phyloP scores from a whole-genome alignment of 2,329 filamentous ascomycete species.

The Decorospora gaudefroyi region DNA sequence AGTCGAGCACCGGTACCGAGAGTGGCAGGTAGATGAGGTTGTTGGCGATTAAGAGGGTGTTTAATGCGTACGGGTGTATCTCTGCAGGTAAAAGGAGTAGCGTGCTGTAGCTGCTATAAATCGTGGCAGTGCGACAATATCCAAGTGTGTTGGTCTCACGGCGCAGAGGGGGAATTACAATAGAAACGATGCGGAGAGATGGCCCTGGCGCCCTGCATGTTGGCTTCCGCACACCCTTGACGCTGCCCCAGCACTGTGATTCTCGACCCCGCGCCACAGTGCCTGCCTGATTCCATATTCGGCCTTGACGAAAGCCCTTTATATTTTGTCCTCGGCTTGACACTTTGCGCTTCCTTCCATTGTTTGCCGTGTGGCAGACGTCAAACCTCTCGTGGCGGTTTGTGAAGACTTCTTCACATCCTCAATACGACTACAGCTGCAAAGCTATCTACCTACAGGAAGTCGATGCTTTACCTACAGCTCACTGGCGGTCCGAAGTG shows the following conservation, averaged over 20 bases:
- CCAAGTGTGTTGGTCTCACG: slow-evolving; percentile 7
- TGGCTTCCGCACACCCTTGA: slow-evolving; percentile 10
- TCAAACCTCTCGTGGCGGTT: too few species aligned
- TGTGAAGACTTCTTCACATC: too few species aligned
- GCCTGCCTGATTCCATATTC: slow-evolving; percentile 6
- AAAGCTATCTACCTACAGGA: too few species aligned
- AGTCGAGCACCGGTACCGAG: slow-evolving; percentile 1
- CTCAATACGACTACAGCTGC: too few species aligned
- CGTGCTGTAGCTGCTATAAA: neutral
- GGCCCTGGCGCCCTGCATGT: slow-evolving; percentile 15
- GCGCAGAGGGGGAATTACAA: slow-evolving; percentile 3
- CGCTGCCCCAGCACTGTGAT: slow-evolving; percentile 5
- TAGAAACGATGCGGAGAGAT: slow-evolving; percentile 16
- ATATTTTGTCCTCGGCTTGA: neutral
- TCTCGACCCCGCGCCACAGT: slow-evolving; percentile 4
- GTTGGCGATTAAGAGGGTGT: neutral
- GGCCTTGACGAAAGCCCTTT: neutral
- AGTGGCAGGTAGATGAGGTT: slow-evolving; percentile 1
- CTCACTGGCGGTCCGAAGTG: too few species aligned
- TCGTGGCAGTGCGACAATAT: slow-evolving; percentile 5
- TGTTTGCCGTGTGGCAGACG: too few species aligned
- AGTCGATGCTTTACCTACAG: too few species aligned
- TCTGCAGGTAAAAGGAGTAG: neutral
- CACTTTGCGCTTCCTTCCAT: too few species aligned
- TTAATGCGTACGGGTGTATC: neutral